Base-by-base conservation (phyloP, 2,329 filamentous ascomycete species). In the Emericellopsis cladophorae region DNA sequence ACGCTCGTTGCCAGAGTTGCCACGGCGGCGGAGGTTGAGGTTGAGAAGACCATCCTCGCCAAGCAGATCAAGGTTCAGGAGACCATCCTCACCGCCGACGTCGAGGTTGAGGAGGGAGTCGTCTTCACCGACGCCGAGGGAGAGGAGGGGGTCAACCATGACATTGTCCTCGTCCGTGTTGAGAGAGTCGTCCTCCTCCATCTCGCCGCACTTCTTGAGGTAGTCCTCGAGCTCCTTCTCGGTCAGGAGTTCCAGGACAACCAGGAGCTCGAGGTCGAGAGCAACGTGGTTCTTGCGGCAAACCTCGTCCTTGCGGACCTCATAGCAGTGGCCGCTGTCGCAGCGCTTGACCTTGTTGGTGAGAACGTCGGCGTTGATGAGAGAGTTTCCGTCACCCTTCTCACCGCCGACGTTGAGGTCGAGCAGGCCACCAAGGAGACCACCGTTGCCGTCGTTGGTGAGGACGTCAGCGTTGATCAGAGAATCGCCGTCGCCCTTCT, bases 221-320 rank as follows among this genome's bases (percentile, higher is more conserved):
- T 51, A 52, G 41, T 47, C 37, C 18, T 50, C 43, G 29, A 52
- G 48, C 21, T 50, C 44, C 24, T 48, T 46, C 34, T 49, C 40
- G 22, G 44, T 47, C 4, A 51, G 43, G 29, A 51, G 48, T 14
- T 43, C 49, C 11, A 50, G 41, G n/a, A 46, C 31, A 26, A 49
- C 39, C 10, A 51, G 45, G 37, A 48, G 39, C 36, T 49, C 44
- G 6, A 51, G 41, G 43, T 50, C 49, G n/a, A 46, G 37, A 23
- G 41, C 24, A 35, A 51, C 47, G 16, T 43, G 44, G 39, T 42
- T 40, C 45, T 50, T 49, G 31, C 44, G 37, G 49, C 49, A 51
- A 39, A 48, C 47, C 32, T 47, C 33, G 37, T 50, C 39, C 26
- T 29, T 29, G 31, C 39, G 41, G 29, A 49, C 48, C 38, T 48